Evolutionary conservation across 371 early-diverging fungal species (phyloP).

Genomic region (Rhizopus sp.): DNA sequence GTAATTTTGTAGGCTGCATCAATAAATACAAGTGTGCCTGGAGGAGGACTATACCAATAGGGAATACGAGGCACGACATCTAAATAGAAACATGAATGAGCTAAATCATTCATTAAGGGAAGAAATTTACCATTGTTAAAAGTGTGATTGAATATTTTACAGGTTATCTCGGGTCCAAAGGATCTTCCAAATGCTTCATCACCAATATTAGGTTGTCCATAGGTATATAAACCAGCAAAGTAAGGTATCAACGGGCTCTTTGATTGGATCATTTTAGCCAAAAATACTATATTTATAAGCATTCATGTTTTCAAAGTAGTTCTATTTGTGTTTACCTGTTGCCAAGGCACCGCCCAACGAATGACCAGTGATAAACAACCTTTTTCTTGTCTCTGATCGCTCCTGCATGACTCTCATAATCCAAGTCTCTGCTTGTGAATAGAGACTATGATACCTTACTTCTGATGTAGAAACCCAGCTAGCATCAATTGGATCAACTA

Average conservation of each 20-base stretch:
- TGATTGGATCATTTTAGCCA: conserved; percentile 59
- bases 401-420: conserved; percentile 21
- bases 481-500: conserved; percentile 47
- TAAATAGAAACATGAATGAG: not conserved
- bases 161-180: conserved; percentile 43
- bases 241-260: conserved; percentile 44
- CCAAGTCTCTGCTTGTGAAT: conserved; percentile 36
- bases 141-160: conserved; percentile 61
- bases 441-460: conserved; percentile 32
- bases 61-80: conserved; percentile 58
- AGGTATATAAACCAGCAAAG: conserved; percentile 59
- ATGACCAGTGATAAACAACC: conserved; percentile 41
- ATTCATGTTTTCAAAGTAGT: not conserved
- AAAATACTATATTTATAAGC: conserved; percentile 35
- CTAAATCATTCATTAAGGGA: not conserved
- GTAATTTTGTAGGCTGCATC: conserved; percentile 48
- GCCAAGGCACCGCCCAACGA: conserved; percentile 45
- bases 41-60: conserved; percentile 50
- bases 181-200: conserved; percentile 49
- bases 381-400: conserved; percentile 12
- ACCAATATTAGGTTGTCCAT: conserved; percentile 56
- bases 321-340: conserved; percentile 22
- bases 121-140: conserved; percentile 50
- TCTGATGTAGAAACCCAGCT: conserved; percentile 37
- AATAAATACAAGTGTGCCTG: conserved; percentile 60